Evolutionary conservation across 257 asterid species (phyloP), one percentile per base, ranked within the genome.

Genomic region (Jaltomata sinuosa): DNA sequence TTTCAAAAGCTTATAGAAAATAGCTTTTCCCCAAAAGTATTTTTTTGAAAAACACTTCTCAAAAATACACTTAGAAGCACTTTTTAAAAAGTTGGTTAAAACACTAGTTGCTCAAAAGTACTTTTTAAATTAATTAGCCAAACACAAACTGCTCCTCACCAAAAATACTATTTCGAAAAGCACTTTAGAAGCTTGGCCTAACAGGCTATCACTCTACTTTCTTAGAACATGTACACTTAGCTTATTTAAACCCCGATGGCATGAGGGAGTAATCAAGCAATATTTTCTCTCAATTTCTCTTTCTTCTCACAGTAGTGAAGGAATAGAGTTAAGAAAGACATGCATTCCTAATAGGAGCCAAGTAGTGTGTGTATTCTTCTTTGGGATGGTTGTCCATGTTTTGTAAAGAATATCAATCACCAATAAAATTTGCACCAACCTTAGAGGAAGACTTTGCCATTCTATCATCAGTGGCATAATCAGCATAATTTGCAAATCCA

Each of bases 391-490:
- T 77, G 3, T 47, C 4, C 81, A 49, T 25, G 42, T 49, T 77
- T 45, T 16, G 18, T 49, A 49, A 77, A 61, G 78, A 87, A 12
- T 5, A 69, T 53, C n/a, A 80, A 82, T 14, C 62, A 54, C 52
- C 84, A 85, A 57, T 68, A 50, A 84, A 64, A 15, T 64, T 68
- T 82, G 81, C 84, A 84, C 90, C 83, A 81, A 96, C 99, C 98
- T 96, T 96, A 9, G 93, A 47, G 6, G 97, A 92, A 53, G 98
- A 92, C 74, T 87, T 90, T 83, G 96, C 97, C 99, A 96, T 96
- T 85, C 99, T 91, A 76, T 19, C 85, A 84, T 89, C 88, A 32
- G 86, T 86, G 83, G 95, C 93, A 90, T 93, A 94, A 50, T 94
- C 97, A 29, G 98, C 98, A 91, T 89, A 96, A 86, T 89, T 94